These are phyloP conservation scores for Cercospora canescens DNA, from an alignment of 2,329 filamentous ascomycete species.

Conservation along the genomic window DNA sequence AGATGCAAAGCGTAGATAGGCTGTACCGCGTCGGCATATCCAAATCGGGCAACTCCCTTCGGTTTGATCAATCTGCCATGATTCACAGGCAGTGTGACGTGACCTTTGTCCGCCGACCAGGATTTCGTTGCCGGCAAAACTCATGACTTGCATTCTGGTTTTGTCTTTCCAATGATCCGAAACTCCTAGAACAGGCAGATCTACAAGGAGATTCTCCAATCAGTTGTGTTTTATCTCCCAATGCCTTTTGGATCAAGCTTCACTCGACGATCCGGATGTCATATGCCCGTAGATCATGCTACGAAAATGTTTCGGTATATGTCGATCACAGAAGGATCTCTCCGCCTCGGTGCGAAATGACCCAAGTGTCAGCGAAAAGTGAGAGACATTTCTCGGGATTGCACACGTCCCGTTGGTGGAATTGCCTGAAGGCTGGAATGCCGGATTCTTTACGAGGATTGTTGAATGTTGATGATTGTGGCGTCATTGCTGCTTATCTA, in stretches of 20 bases:
- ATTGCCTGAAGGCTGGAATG: neutral
- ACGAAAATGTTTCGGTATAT: neutral
- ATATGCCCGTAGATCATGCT: neutral
- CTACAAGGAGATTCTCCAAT: neutral
- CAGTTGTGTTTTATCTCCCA: neutral
- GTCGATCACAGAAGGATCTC: neutral
- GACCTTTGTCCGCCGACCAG: neutral
- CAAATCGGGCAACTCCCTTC: no score
- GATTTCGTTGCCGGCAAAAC: neutral
- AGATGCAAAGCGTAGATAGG: no score
- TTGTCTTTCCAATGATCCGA: neutral
- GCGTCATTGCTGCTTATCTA: neutral
- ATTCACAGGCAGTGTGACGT: neutral
- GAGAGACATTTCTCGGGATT: neutral
- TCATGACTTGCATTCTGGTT: neutral
- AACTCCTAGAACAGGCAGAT: neutral
- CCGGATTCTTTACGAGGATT: constrained; percentile 5
- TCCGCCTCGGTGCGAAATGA: constrained; percentile 12
- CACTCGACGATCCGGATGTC: neutral
- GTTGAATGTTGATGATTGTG: neutral
- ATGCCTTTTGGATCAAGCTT: neutral
- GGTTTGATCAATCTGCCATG: no score
- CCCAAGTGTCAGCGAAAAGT: neutral
- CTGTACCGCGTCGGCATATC: no score
- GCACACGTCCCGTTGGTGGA: constrained; percentile 9